Base-by-base conservation (phyloP, 225 moss, liverwort and hornwort genomes). In the Polytrichum commune region DNA sequence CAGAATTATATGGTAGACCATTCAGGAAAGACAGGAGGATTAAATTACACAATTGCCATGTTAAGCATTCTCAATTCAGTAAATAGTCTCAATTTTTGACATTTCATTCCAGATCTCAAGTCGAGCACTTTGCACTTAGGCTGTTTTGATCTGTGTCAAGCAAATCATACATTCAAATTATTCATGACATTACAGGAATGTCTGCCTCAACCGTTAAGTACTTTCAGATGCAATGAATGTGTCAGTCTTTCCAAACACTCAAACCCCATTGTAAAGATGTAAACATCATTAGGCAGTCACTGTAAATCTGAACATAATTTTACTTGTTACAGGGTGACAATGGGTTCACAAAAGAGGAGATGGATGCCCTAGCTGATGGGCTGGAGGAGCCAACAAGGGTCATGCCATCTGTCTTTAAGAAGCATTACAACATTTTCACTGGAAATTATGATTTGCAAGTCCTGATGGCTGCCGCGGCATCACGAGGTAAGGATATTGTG, bases 371-470 rank as follows among this genome's bases (percentile, higher is more conserved):
- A 58, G 84, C 72, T 18, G 62, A 62, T 72, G 69, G 62, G 62
- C 27, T 68, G 2, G 54, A 29, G 26, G 29, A 25, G 6, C 13
- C 38, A 3, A 38, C 38, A 1, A 38, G 38, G 38, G 38, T 38
- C 38, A 54, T 23, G 33, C 55, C 57, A 62, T 54, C 73, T 28
- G 61, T 20, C 60, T 74, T 68, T 69, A 30, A 76, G 19, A 67
- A 71, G 29, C 46, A 74, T 27, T 73, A 55, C n/a, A 67, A 78
- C 32, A 55, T 65, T 29, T 73, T 67, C 29, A 55, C 27, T 54
- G 75, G 75, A 58, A 81, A 46, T 54, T 62, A 76, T 16, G 76
- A 81, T 55, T 63, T 60, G 29, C 69, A 71, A 71, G 67, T 85
- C 75, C 61, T 81, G 7, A 70, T 63, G 64, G 73, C 78, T 62